Percentiles rank a stretch among this genome's conserved stretches.
Conservation (phyloP, 768 basidiomycete genomes). For the Ramaria sp. region DNA sequence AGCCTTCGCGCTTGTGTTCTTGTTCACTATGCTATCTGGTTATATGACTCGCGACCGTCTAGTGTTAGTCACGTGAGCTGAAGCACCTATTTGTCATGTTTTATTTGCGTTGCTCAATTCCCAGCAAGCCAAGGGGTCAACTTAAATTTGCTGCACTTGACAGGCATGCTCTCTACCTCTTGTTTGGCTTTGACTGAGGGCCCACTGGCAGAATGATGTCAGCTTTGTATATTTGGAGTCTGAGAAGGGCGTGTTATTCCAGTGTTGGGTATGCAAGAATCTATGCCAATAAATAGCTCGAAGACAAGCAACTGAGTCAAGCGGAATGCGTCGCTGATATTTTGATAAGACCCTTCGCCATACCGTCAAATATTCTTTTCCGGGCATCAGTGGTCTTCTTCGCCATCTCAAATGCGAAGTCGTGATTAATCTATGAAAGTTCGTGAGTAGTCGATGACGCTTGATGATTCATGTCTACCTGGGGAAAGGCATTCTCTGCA, state of each 20-base stretch:
- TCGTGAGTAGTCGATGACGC: background rate
- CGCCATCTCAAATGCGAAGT: conserved; percentile 47
- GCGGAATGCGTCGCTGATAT: conserved; percentile 5
- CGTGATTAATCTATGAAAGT: conserved; percentile 42
- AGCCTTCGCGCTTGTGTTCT: too few relatives aligned
- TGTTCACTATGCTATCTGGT: too few relatives aligned
- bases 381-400: conserved; percentile 62
- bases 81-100: too few relatives aligned
- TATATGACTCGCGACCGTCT: too few relatives aligned
- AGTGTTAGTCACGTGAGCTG: too few relatives aligned
- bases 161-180: too few relatives aligned
- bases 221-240: background rate
- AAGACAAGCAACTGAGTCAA: background rate
- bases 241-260: background rate
- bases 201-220: too few relatives aligned
- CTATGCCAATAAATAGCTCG: background rate
- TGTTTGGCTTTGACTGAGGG: too few relatives aligned
- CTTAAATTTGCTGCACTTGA: too few relatives aligned
- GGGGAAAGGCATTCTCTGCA: conserved; percentile 20
- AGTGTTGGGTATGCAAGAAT: background rate
- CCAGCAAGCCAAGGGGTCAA: too few relatives aligned
- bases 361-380: conserved; percentile 59
- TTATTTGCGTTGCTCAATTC: too few relatives aligned
- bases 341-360: conserved; percentile 43
- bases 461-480: conserved; percentile 20